phyloP scores from a whole-genome alignment of 148 eudicot species.

The Drosera capensis region DNA sequence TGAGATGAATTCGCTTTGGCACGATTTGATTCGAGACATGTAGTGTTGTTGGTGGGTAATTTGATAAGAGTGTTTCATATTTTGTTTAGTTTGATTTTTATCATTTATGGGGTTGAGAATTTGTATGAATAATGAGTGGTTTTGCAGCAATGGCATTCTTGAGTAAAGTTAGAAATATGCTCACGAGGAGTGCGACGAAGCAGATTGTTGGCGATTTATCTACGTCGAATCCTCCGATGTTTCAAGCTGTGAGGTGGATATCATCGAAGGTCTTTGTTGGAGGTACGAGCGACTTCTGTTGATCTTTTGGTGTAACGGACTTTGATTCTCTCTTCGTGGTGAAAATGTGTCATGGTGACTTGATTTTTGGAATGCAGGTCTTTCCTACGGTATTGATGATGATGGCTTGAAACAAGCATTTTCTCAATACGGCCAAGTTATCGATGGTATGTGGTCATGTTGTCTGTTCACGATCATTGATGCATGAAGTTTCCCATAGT shows the following conservation, averaged over 20 bases:
- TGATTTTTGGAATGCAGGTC: constrained; percentile 38
- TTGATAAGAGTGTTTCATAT: background rate
- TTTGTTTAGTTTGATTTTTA: constrained; percentile 1
- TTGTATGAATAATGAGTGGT: too few relatives aligned
- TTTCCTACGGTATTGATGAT: constrained; percentile 56
- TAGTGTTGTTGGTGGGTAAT: too few relatives aligned
- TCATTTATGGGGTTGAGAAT: too few relatives aligned
- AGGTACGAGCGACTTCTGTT: constrained; percentile 49
- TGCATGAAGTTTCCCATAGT: too few relatives aligned
- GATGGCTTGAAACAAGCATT: constrained; percentile 37
- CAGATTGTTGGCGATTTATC: constrained; percentile 26
- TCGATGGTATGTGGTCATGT: constrained; percentile 40
- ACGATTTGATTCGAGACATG: too few relatives aligned
- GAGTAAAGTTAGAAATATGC: constrained; percentile 43
- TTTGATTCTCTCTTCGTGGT: background rate
- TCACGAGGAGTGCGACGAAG: constrained; percentile 44
- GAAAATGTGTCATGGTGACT: background rate
- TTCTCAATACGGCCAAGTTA: constrained; percentile 52
- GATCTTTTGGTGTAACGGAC: background rate
- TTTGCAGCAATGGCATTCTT: constrained; percentile 63
- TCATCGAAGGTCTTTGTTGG: constrained; percentile 77
- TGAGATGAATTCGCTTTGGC: too few relatives aligned
- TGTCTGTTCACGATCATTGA: too few relatives aligned
- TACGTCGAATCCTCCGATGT: constrained; percentile 42
- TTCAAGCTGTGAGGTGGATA: constrained; percentile 63